A percentile compares a stretch with the other conserved stretches of the same genome.
Conservation (phyloP, 2,329 filamentous ascomycete genomes). For the Hymenoscyphus occultus region DNA sequence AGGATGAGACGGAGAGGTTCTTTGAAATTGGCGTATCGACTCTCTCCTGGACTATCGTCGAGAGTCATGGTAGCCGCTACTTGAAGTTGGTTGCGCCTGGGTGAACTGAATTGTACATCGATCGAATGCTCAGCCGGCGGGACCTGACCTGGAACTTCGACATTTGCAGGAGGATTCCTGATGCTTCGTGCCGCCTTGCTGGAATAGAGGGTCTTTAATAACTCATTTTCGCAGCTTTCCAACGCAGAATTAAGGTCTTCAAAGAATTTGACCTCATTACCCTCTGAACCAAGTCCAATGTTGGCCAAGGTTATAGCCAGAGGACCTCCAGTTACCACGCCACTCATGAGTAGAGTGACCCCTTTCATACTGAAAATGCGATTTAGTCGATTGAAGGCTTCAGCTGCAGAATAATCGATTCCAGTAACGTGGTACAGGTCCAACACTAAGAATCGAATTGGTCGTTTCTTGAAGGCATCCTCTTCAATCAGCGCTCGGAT, state of each 20-base stretch:
- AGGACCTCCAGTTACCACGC: conserved; percentile 71
- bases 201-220: conserved; percentile 76
- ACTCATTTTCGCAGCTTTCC: conserved; percentile 91
- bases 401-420: conserved; percentile 92
- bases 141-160: conserved; percentile 27
- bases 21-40: conserved; percentile 79
- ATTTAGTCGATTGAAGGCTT: conserved; percentile 91
- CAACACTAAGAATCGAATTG: conserved; percentile 85
- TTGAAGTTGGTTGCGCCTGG: conserved; percentile 73
- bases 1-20: conserved; percentile 89
- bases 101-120: conserved; percentile 67
- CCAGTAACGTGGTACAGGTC: conserved; percentile 89
- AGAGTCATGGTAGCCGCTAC: conserved; percentile 76
- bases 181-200: conserved; percentile 59
- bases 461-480: conserved; percentile 70
- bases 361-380: conserved; percentile 74
- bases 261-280: conserved; percentile 74
- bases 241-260: conserved; percentile 89
- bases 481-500: conserved; percentile 82
- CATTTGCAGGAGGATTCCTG: conserved; percentile 40
- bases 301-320: conserved; percentile 77
- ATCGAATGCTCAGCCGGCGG: conserved; percentile 40
- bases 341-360: conserved; percentile 79
- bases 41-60: conserved; percentile 57
- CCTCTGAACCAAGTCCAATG: conserved; percentile 75